Conservation (phyloP, 2,329 filamentous ascomycete species). For the Cordyceps cateniannulata region DNA sequence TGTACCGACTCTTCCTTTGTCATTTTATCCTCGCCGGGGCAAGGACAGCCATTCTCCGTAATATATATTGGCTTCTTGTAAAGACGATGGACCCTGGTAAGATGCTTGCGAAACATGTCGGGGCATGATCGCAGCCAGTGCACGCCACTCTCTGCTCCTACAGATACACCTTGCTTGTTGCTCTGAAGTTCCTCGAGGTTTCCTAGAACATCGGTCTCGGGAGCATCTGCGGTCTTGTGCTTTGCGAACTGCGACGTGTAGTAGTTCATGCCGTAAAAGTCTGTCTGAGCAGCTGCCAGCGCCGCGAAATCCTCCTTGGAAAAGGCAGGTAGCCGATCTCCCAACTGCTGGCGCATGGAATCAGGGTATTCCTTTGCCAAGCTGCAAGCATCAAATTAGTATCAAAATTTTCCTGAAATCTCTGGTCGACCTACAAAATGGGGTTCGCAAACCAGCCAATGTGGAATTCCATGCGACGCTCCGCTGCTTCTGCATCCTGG, state of each 20-base stretch:
- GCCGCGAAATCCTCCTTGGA: conserved; percentile 22
- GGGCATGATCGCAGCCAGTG: conserved; percentile 29
- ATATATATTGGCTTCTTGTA: conserved; percentile 25
- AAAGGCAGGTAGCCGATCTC: conserved; percentile 24
- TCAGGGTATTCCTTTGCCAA: conserved; percentile 27
- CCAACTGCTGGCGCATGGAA: conserved; percentile 30
- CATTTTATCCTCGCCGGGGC: conserved; percentile 29
- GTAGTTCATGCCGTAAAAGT: conserved; percentile 36
- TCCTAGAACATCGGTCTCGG: conserved; percentile 26
- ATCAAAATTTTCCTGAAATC: background rate
- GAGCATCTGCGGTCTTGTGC: conserved; percentile 19
- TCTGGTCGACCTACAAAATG: conserved; percentile 24
- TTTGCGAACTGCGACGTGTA: conserved; percentile 32
- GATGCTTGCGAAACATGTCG: conserved; percentile 23
- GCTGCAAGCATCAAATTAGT: conserved; percentile 11
- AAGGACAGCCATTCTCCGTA: conserved; percentile 30
- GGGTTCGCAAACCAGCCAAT: conserved; percentile 35
- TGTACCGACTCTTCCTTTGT: conserved; percentile 27
- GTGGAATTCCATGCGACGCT: conserved; percentile 30
- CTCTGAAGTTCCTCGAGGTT: conserved; percentile 27
- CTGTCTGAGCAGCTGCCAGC: conserved; percentile 19
- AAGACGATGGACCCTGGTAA: conserved; percentile 20
- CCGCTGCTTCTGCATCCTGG: conserved; percentile 24
- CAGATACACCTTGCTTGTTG: conserved; percentile 23
- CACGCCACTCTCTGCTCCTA: conserved; percentile 27